Conservation (phyloP, 805 yeast genomes). For the Saturnispora mendoncae region DNA sequence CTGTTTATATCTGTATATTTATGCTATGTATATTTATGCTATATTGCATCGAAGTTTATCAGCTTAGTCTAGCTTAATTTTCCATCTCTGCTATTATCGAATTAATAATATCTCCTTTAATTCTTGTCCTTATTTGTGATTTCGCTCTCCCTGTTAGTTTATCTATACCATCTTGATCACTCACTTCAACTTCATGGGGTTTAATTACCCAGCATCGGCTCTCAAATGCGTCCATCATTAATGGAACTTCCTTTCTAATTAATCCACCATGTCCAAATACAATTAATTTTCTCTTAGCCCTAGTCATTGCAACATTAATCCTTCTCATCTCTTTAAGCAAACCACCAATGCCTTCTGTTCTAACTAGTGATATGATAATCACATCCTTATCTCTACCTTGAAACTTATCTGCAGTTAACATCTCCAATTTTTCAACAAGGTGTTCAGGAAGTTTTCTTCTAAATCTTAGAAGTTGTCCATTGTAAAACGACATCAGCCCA, state of each 20-base stretch:
- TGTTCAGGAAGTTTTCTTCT: conserved; percentile 14
- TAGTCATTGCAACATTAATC: conserved; percentile 87
- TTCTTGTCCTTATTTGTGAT: conserved; percentile 4
- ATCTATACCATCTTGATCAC: not conserved
- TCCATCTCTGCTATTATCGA: conserved; percentile 4
- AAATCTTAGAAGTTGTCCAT: conserved; percentile 64
- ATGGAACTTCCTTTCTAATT: conserved; percentile 43
- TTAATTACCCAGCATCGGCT: conserved; percentile 55
- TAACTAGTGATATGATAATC: conserved; percentile 78
- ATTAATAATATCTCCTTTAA: conserved; percentile 7
- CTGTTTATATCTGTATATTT: not conserved
- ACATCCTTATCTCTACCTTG: conserved; percentile 96
- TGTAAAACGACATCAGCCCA: conserved; percentile 85
- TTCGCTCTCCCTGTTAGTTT: not conserved
- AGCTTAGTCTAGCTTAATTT: not conserved
- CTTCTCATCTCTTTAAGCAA: conserved; percentile 83
- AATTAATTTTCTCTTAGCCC: conserved; percentile 78
- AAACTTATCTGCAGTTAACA: conserved; percentile 88
- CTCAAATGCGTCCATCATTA: conserved; percentile 51
- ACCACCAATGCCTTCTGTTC: conserved; percentile 77
- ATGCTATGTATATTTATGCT: not conserved
- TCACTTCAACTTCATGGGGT: conserved; percentile 30
- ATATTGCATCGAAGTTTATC: too few relatives aligned
- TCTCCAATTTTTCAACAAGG: conserved; percentile 43
- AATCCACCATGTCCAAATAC: conserved; percentile 74